Percentiles rank a stretch among this genome's conserved stretches.
Evolutionary conservation across 1,284 basidiomycete genomes (phyloP).

Genomic region (Sphagnurus paluster): DNA sequence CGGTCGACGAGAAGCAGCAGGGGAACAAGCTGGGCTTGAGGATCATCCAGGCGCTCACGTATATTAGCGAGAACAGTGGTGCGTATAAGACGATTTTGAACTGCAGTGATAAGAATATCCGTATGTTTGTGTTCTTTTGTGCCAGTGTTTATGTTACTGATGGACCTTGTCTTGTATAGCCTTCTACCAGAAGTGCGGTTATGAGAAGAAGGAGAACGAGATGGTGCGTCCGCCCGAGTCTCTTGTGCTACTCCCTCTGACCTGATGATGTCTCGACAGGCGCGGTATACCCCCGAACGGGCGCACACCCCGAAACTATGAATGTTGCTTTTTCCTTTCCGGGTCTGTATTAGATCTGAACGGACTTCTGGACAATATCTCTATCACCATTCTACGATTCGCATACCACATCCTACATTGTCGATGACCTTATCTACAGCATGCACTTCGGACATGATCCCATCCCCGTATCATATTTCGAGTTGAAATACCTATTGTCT

Average conservation of each 20-base stretch:
- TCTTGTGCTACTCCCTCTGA: background rate
- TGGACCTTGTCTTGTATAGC: constrained; percentile 46
- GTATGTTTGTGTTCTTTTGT: constrained; percentile 52
- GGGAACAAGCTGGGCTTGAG: constrained; percentile 89
- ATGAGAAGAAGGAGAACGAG: constrained; percentile 83
- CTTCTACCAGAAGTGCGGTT: constrained; percentile 98
- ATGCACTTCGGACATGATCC: too few species aligned
- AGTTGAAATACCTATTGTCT: too few species aligned
- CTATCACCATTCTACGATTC: too few species aligned
- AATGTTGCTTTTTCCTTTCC: constrained; percentile 16
- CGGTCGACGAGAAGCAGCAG: constrained; percentile 84
- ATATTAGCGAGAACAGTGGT: constrained; percentile 74
- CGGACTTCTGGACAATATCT: too few species aligned
- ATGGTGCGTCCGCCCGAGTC: constrained; percentile 59
- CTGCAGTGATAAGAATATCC: constrained; percentile 88
- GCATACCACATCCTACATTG: too few species aligned
- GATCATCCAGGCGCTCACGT: constrained; percentile 84
- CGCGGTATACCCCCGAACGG: constrained; percentile 52
- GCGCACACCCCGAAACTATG: constrained; percentile 38
- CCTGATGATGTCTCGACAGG: constrained; percentile 31
- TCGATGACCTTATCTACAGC: too few species aligned
- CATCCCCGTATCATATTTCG: too few species aligned
- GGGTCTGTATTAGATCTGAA: too few species aligned
- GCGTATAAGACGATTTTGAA: constrained; percentile 98
- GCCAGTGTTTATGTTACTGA: constrained; percentile 11